A percentile compares a stretch with the other conserved stretches of the same genome.
Evolutionary conservation across 2,329 filamentous ascomycete genomes (phyloP).

Genomic region (Cercospora zeina): DNA sequence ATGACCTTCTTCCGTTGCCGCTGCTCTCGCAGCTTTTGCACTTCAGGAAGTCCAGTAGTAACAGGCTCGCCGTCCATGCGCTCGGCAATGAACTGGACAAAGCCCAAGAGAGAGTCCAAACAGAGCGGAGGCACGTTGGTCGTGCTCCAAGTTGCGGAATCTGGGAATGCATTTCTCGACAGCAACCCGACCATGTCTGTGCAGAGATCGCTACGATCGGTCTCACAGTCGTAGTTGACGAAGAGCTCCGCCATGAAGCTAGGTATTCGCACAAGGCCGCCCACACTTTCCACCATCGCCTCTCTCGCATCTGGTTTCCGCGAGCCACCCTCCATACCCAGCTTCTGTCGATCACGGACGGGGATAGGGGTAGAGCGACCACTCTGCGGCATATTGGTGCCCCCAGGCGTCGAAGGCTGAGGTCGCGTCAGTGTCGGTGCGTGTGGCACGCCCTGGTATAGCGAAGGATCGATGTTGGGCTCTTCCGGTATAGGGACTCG

Average conservation of each 20-base stretch:
- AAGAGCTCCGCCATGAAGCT: constrained; percentile 95
- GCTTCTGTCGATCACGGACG: constrained; percentile 85
- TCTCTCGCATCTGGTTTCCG: constrained; percentile 93
- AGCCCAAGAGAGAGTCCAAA: constrained; percentile 85
- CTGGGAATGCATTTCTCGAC: constrained; percentile 90
- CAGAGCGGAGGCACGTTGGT: constrained; percentile 96
- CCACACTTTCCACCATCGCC: constrained; percentile 97
- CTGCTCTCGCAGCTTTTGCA: constrained; percentile 65
- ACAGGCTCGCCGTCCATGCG: constrained; percentile 71
- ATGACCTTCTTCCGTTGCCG: constrained; percentile 82
- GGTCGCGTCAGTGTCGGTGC: constrained; percentile 84
- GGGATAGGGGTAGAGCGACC: constrained; percentile 87
- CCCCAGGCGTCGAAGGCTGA: constrained; percentile 49
- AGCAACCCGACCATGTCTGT: constrained; percentile 93
- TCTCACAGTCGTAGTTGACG: constrained; percentile 96
- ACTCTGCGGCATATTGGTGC: constrained; percentile 60
- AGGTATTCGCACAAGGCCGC: constrained; percentile 86
- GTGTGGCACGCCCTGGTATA: constrained; percentile 92
- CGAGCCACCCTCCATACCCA: constrained; percentile 87
- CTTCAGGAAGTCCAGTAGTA: constrained; percentile 66
- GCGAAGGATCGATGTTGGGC: constrained; percentile 80
- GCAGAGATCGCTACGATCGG: constrained; percentile 85
- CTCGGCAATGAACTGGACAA: constrained; percentile 88
- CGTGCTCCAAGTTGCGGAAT: constrained; percentile 98
- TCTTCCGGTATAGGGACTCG: constrained; percentile 92